These are phyloP conservation scores for Mayamaea pseudoterrestris DNA, from an alignment of 108 stramenopile species.

Conservation along the genomic window DNA sequence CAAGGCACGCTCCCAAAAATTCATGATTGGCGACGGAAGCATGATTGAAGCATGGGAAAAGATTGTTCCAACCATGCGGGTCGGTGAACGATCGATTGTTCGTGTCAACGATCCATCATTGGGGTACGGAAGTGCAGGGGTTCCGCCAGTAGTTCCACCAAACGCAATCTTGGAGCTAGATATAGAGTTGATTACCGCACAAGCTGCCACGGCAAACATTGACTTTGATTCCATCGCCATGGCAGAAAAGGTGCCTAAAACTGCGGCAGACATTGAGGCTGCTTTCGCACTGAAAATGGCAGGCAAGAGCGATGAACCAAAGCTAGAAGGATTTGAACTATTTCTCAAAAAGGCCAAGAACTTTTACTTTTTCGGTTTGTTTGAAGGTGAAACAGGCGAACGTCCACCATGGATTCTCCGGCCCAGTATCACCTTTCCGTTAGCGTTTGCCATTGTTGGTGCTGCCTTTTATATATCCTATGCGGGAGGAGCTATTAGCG, in stretches of 20 bases:
- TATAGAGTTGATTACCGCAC: constrained; percentile 42
- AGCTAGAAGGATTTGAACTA: constrained; percentile 59
- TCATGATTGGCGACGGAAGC: constrained; percentile 50
- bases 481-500: constrained; percentile 54
- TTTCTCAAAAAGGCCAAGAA: constrained; percentile 58
- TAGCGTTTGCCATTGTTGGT: constrained; percentile 80
- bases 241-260: constrained; percentile 22
- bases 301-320: constrained; percentile 27
- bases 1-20: constrained; percentile 22
- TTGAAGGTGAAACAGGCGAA: constrained; percentile 87
- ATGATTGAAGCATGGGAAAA: constrained; percentile 78
- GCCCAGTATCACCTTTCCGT: constrained; percentile 86
- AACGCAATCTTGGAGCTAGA: constrained; percentile 51
- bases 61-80: constrained; percentile 52
- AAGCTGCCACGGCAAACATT: constrained; percentile 27
- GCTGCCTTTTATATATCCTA: constrained; percentile 70
- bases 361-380: constrained; percentile 90
- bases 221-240: constrained; percentile 25
- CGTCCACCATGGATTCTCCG: constrained; percentile 87
- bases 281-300: constrained; percentile 53
- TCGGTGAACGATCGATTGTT: constrained; percentile 54
- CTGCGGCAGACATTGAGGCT: constrained; percentile 57
- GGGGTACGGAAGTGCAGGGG: constrained; percentile 56
- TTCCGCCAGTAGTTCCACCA: constrained; percentile 49
- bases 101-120: constrained; percentile 46